Base-by-base conservation (phyloP, 2,329 filamentous ascomycete species). In the Xylariaceae sp. region DNA sequence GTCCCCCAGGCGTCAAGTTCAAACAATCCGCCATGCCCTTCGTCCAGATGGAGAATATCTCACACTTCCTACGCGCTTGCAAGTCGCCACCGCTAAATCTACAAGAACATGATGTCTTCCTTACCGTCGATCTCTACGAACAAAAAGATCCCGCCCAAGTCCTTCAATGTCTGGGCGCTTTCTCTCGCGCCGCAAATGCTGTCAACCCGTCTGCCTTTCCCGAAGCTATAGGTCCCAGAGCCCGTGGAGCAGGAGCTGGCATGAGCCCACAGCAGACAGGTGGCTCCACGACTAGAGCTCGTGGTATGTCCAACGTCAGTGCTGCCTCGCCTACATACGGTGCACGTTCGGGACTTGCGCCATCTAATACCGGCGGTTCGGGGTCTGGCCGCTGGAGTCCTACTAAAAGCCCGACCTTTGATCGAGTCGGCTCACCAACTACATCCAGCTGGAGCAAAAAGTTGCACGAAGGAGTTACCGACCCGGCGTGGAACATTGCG, bases 1-100 rank as follows among this genome's bases (percentile, higher is more conserved):
- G 88, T 21, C 80, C 84, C 14, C 87, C 88, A 0, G 85, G 85
- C 23, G 80, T 95, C 69, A 89, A 85, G 66, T 97, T 86, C 78
- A 97, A 97, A 70, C 77, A 85, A 63, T 95, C 91, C 1, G 71
- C 82, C 33, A 97, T 97, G 92, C 93, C 93, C 0, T 98, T 98
- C 64, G 92, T 97, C 33, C 93, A 98, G 68, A 97, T 97, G 91
- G 93, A 98, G 67, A 98, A 98, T 65, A 96, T 98, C 62, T 94
- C 91, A 4, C 88, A 95, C 63, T 98, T 96, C 69, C 81, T 98
- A 43, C 83, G 81, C 61, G 90, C 89, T 49, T 95, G 91, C 72
- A 88, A 95, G 67, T 74, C 80, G 40, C 81, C 87, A 21, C 93
- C 93, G 1, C 74, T 98, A 42, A 91, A 84, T 67, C 82, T 98